Percentiles rank a stretch among this genome's conserved stretches.
phyloP scores from a whole-genome alignment of 108 stramenopile genomes.

The Fistulifera solaris region DNA sequence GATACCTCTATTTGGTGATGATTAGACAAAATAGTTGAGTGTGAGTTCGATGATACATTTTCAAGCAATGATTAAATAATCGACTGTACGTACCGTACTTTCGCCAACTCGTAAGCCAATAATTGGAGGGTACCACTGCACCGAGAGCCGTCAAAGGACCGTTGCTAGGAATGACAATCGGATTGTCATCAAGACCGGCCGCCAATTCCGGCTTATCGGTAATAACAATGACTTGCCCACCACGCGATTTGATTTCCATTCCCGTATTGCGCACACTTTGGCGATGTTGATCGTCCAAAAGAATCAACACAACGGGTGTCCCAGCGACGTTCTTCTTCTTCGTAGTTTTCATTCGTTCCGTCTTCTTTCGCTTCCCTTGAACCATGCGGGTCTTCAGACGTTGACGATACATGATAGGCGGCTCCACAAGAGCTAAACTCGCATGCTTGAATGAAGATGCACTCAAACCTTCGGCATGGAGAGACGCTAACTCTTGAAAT shows the following conservation, averaged over 20 bases:
- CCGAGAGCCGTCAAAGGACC: constrained; percentile 92
- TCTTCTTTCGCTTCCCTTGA: no score
- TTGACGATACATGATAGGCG: no score
- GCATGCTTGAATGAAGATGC: constrained; percentile 99
- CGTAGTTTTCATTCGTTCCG: constrained; percentile 21
- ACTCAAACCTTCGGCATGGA: constrained; percentile 98
- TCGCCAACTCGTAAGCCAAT: constrained; percentile 96
- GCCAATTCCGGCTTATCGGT: constrained; percentile 83
- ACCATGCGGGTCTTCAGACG: no score
- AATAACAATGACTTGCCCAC: constrained; percentile 94
- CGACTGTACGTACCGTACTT: constrained; percentile 59
- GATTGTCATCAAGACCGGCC: constrained; percentile 73
- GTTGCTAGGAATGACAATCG: constrained; percentile 93
- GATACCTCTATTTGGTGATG: constrained; percentile 66
- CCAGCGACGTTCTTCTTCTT: constrained; percentile 80
- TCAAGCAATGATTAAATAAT: neutral
- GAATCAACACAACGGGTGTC: constrained; percentile 98
- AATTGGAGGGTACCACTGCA: constrained; percentile 93
- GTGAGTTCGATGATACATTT: neutral
- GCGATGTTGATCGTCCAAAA: constrained; percentile 94
- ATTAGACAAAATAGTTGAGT: constrained; percentile 7
- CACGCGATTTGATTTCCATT: constrained; percentile 94
- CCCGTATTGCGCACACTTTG: constrained; percentile 89
- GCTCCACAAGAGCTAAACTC: constrained; percentile 91
- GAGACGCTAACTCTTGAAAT: constrained; percentile 98